Conservation (phyloP, 2,329 filamentous ascomycete species). For the Whalleya microplaca region DNA sequence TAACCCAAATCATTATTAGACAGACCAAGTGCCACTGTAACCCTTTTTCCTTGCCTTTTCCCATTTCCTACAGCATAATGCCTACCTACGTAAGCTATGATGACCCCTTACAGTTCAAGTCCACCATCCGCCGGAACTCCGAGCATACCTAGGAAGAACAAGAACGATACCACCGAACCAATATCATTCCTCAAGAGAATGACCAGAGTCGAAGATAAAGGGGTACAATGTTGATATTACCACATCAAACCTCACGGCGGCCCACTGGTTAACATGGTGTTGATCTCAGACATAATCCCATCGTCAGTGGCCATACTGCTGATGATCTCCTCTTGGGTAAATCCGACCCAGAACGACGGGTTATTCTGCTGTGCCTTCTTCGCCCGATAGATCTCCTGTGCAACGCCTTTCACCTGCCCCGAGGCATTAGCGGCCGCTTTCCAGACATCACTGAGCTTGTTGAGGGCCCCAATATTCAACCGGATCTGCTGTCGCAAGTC, state of each 20-base stretch:
- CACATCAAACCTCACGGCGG: conserved; percentile 7
- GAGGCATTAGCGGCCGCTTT: conserved; percentile 71
- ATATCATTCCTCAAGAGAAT: neutral
- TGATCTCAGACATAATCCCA: conserved; percentile 62
- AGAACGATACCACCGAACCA: neutral
- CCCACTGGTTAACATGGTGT: conserved; percentile 41
- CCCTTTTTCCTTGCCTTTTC: neutral
- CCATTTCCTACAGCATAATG: neutral
- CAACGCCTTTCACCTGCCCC: conserved; percentile 75
- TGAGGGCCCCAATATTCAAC: conserved; percentile 77
- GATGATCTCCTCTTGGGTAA: conserved; percentile 59
- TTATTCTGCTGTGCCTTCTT: conserved; percentile 60
- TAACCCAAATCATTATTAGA: neutral
- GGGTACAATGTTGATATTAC: neutral
- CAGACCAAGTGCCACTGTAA: neutral
- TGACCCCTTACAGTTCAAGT: neutral
- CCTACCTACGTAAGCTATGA: neutral
- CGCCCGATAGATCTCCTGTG: conserved; percentile 71
- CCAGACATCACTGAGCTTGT: conserved; percentile 72
- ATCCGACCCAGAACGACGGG: conserved; percentile 58
- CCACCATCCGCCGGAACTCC: neutral
- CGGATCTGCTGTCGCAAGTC: conserved; percentile 75
- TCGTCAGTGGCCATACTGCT: conserved; percentile 60
- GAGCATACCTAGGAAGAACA: neutral
- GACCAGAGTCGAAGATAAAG: neutral